Evolutionary conservation across 768 basidiomycete genomes (phyloP).

Genomic region (Boletales sp.): DNA sequence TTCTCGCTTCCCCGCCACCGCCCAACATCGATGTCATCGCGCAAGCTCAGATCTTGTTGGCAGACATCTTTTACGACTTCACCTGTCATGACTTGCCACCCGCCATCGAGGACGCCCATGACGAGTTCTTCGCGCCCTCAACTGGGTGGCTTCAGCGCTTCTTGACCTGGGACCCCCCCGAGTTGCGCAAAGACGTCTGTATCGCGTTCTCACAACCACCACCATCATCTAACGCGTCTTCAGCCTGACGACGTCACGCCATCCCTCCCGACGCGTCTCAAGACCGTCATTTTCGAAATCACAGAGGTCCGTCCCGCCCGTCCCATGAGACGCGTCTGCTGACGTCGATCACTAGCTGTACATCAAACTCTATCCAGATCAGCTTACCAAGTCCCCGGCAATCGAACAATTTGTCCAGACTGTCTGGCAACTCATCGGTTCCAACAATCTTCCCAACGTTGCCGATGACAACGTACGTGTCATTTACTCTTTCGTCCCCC

Average conservation of each 20-base stretch:
- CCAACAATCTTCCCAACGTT: constrained; percentile 63
- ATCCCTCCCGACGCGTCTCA: constrained; percentile 85
- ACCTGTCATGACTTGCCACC: constrained; percentile 95
- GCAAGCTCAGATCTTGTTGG: constrained; percentile 71
- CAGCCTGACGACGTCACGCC: constrained; percentile 80
- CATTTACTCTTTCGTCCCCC: neutral
- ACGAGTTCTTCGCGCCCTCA: constrained; percentile 72
- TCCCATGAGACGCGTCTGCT: neutral
- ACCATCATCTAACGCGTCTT: constrained; percentile 8
- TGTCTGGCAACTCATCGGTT: constrained; percentile 83
- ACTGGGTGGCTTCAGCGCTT: constrained; percentile 78
- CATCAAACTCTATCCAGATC: constrained; percentile 80
- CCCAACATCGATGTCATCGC: constrained; percentile 51
- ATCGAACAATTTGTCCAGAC: constrained; percentile 76
- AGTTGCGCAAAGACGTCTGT: constrained; percentile 64
- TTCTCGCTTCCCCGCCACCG: constrained; percentile 40
- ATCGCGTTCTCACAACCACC: neutral
- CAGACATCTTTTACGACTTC: constrained; percentile 91
- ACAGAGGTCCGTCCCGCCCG: constrained; percentile 55
- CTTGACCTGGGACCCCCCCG: constrained; percentile 71
- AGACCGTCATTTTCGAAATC: constrained; percentile 87
- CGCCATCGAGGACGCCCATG: constrained; percentile 84
- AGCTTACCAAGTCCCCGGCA: constrained; percentile 58
- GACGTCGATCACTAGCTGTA: constrained; percentile 48
- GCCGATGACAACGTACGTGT: constrained; percentile 68